Evolutionary conservation across 2,329 filamentous ascomycete genomes (phyloP).

Genomic region (Drechslerella dactyloides): DNA sequence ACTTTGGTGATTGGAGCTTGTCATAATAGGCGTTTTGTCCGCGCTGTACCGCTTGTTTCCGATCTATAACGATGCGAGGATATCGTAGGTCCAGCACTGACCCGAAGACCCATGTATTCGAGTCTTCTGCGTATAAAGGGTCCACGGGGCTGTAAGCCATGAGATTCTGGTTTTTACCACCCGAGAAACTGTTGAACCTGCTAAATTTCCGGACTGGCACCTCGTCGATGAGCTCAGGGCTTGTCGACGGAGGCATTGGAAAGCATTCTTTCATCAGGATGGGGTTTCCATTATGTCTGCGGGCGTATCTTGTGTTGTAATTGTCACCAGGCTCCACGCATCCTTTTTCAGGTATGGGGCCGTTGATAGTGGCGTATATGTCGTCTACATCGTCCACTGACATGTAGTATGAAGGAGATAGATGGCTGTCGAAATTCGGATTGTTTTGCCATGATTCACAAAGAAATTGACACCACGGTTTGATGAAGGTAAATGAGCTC

Average conservation of each 20-base stretch:
- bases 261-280: conserved; percentile 2
- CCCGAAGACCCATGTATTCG: not conserved
- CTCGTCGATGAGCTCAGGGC: not conserved
- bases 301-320: conserved; percentile 9
- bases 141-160: not conserved
- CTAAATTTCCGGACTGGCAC: not conserved
- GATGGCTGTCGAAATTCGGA: not conserved
- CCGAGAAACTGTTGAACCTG: conserved; percentile 9
- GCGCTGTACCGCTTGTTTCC: conserved; percentile 5
- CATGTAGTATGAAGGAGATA: conserved; percentile 3
- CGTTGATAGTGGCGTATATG: conserved; percentile 17
- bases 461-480: not conserved
- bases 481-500: conserved; percentile 11
- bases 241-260: not conserved
- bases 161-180: conserved; percentile 3
- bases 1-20: not conserved
- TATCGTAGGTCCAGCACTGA: conserved; percentile 4
- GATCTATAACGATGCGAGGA: conserved; percentile 12
- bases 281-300: conserved; percentile 4
- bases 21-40: not conserved
- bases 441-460: not conserved
- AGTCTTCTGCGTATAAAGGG: not conserved
- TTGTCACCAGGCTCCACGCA: not conserved
- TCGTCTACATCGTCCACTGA: conserved; percentile 12
- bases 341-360: conserved; percentile 1